Evolutionary conservation across 257 asterid genomes (phyloP), one percentile per base, ranked within the genome.

Genomic region (Solanum appendiculatum): DNA sequence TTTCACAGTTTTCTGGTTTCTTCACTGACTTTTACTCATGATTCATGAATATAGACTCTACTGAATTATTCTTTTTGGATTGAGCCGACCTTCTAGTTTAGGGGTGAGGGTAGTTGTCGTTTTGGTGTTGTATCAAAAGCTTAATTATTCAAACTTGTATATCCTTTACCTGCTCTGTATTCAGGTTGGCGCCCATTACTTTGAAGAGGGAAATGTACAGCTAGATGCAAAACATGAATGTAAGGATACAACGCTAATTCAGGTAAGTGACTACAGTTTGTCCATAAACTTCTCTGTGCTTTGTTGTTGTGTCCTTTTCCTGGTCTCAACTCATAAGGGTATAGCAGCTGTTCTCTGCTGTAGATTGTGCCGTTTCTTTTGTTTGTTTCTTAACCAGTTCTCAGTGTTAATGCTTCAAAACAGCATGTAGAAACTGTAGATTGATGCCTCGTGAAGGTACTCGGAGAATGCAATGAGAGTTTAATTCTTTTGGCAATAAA

Each of bases 171-270:
- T 86, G 85, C 86, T 85, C 77, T 88, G 86, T 69, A 82, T 87
- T 60, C 90, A 97, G 98, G 99, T 95, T 29, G 98, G 95, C 85
- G 99, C 99, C 56, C 99, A 97, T 91, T 97, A 97, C 92, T 97
- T 97, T 89, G 98, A 95, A 93, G 99, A 97, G 93, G 98, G 99
- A 89, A 97, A 97, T 93, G 99, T 97, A 86, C 99, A 97, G 93
- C 92, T 97, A 90, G 98, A 95, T 83, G 95, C 98, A 60, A 91
- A 94, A 88, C 95, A 94, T 54, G 98, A 94, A 86, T 92, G 96
- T 94, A 91, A 92, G 89, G 98, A 97, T 92, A 92, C 98, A 87
- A 94, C 98, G 46, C 85, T 91, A 83, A 88, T 95, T 91, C 98
- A 94, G 98, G 99, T 95, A 88, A 91, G 74, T 87, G 82, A 84